phyloP scores from a whole-genome alignment of 2,329 filamentous ascomycete genomes.

The Verticillium longisporum region DNA sequence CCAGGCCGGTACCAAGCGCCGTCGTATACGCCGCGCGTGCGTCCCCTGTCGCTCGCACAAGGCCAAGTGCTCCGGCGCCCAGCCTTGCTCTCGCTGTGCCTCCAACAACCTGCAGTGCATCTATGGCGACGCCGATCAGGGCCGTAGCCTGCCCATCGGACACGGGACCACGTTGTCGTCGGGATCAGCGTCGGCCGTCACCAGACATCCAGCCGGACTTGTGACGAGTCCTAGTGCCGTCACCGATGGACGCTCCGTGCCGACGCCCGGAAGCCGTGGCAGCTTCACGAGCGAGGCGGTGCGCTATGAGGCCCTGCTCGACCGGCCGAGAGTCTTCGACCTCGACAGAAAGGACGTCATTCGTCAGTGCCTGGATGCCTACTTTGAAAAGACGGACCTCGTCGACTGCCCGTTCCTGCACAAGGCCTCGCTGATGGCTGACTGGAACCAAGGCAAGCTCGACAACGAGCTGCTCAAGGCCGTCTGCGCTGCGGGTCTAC shows the following conservation, averaged over 20 bases:
- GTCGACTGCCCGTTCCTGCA: slow-evolving; percentile 16
- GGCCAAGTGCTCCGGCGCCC: slow-evolving; percentile 22
- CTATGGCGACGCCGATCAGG: background rate
- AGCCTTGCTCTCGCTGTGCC: background rate
- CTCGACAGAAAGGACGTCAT: background rate
- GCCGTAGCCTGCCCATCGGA: background rate
- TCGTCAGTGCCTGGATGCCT: slow-evolving; percentile 11
- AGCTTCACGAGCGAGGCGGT: background rate
- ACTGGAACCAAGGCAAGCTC: slow-evolving; percentile 16
- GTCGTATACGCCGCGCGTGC: slow-evolving; percentile 18
- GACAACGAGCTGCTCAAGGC: slow-evolving; percentile 14
- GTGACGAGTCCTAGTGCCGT: background rate
- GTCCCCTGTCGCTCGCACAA: slow-evolving; percentile 22
- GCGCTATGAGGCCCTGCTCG: background rate
- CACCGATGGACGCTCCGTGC: background rate
- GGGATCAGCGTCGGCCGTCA: background rate
- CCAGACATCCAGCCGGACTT: background rate
- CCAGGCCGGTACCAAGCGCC: slow-evolving; percentile 17
- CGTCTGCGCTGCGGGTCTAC: slow-evolving; percentile 11
- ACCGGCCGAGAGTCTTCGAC: background rate
- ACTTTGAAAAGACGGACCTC: slow-evolving; percentile 12
- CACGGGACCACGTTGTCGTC: background rate
- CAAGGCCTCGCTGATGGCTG: slow-evolving; percentile 12
- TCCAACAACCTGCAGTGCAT: background rate
- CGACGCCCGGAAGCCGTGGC: background rate